These are phyloP conservation scores for Filobasidium wieringae DNA, from an alignment of 768 basidiomycete species.

Conservation along the genomic window DNA sequence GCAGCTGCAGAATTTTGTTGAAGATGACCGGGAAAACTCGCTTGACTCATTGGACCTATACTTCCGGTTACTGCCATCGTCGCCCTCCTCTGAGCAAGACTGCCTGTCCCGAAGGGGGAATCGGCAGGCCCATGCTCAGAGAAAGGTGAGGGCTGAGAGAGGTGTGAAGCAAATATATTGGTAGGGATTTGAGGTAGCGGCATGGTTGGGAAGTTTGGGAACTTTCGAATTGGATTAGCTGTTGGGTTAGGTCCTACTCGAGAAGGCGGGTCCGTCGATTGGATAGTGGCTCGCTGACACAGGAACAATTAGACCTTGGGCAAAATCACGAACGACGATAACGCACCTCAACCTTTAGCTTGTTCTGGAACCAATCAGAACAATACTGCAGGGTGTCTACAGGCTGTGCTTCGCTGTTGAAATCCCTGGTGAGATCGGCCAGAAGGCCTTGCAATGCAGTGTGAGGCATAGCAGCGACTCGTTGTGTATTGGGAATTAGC, in stretches of 20 bases:
- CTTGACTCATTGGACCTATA: too few relatives aligned
- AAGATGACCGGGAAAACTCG: not conserved
- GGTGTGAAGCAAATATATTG: constrained; percentile 5
- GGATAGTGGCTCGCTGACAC: not conserved
- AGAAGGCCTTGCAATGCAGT: not conserved
- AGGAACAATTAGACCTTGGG: not conserved
- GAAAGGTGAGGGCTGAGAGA: constrained; percentile 25
- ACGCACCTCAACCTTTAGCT: constrained; percentile 32
- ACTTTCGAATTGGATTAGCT: not conserved
- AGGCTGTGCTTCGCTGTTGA: constrained; percentile 51
- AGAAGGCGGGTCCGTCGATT: not conserved
- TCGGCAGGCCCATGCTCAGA: constrained; percentile 30
- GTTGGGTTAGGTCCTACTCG: not conserved
- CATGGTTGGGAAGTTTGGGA: constrained; percentile 7
- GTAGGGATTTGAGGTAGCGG: not conserved
- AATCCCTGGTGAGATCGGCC: constrained; percentile 4
- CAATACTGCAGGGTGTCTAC: constrained; percentile 69
- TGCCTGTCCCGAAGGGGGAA: constrained; percentile 26
- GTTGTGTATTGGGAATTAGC: too few relatives aligned
- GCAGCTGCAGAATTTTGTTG: not conserved
- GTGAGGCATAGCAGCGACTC: constrained; percentile 5
- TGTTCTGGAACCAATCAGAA: constrained; percentile 80
- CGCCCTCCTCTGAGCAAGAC: constrained; percentile 5
- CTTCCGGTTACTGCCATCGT: constrained; percentile 1
- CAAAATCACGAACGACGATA: not conserved